A percentile compares a stretch with the other conserved stretches of the same genome.
These are phyloP conservation scores for Paramecium sonneborni DNA, from an alignment of 73 alveolate genomes.

Conservation along the genomic window DNA sequence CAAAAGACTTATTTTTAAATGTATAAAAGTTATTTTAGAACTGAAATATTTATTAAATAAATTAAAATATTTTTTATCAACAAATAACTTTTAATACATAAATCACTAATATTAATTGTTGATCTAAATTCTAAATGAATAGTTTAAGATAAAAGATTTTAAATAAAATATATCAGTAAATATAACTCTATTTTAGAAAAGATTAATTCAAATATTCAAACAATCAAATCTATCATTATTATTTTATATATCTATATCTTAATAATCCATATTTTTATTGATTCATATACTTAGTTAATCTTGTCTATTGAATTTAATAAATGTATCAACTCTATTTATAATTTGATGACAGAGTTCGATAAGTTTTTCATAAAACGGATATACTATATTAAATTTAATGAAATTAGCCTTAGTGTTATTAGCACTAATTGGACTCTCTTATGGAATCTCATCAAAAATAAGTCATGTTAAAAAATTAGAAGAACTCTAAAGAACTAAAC, in stretches of 20 bases:
- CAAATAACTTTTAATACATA: no score
- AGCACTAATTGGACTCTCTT: neutral
- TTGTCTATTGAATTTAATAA: neutral
- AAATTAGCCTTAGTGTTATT: neutral
- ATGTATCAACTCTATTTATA: neutral
- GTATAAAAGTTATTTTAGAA: neutral
- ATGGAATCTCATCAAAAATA: neutral
- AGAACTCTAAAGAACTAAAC: slow-evolving; percentile 11
- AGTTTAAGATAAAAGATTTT: no score
- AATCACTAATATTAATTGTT: no score
- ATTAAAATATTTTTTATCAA: neutral
- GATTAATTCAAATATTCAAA: neutral
- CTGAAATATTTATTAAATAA: neutral
- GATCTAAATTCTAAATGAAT: no score
- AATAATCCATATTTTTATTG: neutral
- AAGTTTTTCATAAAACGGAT: neutral
- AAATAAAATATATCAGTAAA: neutral
- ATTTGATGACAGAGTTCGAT: neutral
- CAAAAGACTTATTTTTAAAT: neutral
- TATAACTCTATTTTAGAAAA: neutral
- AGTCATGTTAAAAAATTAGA: slow-evolving; percentile 36
- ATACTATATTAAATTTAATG: neutral
- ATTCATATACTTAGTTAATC: neutral
- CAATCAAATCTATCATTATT: neutral
- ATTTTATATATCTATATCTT: neutral